These are phyloP conservation scores for Chlamydomonas reinhardtii DNA, from an alignment of 163 green algal genomes.

Conservation along the genomic window DNA sequence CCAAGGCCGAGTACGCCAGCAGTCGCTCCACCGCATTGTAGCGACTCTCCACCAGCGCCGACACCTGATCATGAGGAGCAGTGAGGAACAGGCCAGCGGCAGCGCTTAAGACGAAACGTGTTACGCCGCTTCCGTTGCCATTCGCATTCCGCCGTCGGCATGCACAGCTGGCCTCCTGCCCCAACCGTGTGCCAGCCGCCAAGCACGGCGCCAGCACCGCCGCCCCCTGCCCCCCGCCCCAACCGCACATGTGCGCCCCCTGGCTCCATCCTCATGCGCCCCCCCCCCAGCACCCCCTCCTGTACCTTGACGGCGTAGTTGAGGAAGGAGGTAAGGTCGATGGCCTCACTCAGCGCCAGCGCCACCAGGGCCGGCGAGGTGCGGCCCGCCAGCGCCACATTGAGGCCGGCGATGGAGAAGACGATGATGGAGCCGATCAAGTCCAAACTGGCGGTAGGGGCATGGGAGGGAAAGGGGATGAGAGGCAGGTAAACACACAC, in stretches of 20 bases:
- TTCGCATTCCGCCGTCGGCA: too few species aligned
- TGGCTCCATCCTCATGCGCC: too few species aligned
- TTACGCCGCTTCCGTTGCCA: too few species aligned
- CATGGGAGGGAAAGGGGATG: neutral
- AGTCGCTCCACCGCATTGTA: conserved; percentile 50
- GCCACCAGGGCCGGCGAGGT: conserved; percentile 75
- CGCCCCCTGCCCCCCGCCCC: too few species aligned
- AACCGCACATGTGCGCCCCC: neutral
- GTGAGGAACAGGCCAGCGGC: too few species aligned
- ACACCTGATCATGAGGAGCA: neutral
- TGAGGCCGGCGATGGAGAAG: conserved; percentile 7
- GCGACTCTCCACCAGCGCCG: conserved; percentile 43
- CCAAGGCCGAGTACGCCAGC: conserved; percentile 27
- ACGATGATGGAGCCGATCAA: conserved; percentile 39
- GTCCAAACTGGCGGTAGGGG: neutral
- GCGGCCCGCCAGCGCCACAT: conserved; percentile 6
- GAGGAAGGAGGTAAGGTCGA: conserved; percentile 89
- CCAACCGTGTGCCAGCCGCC: too few species aligned
- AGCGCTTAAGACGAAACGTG: too few species aligned
- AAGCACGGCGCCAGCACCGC: too few species aligned
- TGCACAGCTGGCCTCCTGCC: too few species aligned
- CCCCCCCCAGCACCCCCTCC: neutral
- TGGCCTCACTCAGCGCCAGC: conserved; percentile 76
- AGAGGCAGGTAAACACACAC: too few species aligned
- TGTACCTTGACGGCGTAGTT: conserved; percentile 60